Base-by-base conservation (phyloP, 2,329 filamentous ascomycete genomes). In the Venturiaceae sp. region DNA sequence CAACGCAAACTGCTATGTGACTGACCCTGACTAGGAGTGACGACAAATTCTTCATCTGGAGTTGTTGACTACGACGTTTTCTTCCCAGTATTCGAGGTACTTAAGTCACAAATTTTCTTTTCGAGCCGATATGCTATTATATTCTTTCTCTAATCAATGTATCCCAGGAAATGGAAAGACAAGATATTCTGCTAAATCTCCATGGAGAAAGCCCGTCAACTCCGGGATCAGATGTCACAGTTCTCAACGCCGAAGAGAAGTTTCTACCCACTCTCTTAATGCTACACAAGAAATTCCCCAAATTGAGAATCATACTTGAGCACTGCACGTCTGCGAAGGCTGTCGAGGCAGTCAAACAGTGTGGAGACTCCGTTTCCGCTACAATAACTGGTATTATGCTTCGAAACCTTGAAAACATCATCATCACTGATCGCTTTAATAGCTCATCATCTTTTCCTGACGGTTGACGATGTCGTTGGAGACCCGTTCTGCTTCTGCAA, bases 291-390 rank as follows among this genome's bases (percentile, higher is more conserved):
- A 78, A 78, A 28, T 96, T 95, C 71, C 92, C 92, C 1, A 77
- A 80, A 21, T 77, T 95, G 44, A 81, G 78, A 55, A 80, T 80
- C 62, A 75, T 81, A 59, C 75, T 94, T 52, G 89, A 96, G 75
- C 92, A 96, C 75, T 95, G 90, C 77, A 92, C 90, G 11, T 95
- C 90, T 1, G 85, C 84, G 1, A 89, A 87, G 0, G 92, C 91
- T 0, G 78, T 96, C 4, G 83, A 87, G 62, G 85, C 90, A 0
- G 92, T 96, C 36, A 80, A 81, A 63, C 77, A 82, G 14, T 95
- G 90, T 67, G 90, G 90, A 0, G 81, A 85, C 19, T 88, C 82
- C 3, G 92, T 96, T 26, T 86, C 82, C 0, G 86, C 81, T 3
- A 92, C 88, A 9, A 90, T 95, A 64, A 96, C 91, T 26, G 58